Percentiles rank a stretch among this genome's conserved stretches.
Evolutionary conservation across 352 stramenopile genomes (phyloP).

Genomic region (Pythium biforme): DNA sequence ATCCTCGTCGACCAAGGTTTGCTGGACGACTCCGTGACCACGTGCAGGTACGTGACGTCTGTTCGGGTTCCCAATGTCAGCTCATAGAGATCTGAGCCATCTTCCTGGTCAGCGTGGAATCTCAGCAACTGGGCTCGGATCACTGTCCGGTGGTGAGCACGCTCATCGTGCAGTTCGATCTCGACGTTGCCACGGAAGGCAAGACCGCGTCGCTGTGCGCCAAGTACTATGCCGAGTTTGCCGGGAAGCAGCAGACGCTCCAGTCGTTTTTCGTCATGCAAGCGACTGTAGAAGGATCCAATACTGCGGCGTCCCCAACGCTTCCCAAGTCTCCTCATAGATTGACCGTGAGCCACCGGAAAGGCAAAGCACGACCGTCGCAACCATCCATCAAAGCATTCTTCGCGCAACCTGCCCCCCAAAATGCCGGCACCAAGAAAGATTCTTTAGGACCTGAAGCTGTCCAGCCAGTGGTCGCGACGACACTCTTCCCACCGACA

Average conservation of each 20-base stretch:
- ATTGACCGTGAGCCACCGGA: background rate
- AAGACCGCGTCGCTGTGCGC: conserved; percentile 56
- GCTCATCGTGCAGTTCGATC: conserved; percentile 37
- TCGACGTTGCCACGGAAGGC: background rate
- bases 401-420: background rate
- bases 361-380: background rate
- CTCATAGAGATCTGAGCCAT: no score
- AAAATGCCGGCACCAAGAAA: no score
- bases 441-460: no score
- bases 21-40: conserved; percentile 38
- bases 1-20: conserved; percentile 72
- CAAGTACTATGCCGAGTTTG: conserved; percentile 75
- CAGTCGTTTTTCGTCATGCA: conserved; percentile 36
- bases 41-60: conserved; percentile 49
- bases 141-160: conserved; percentile 73
- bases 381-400: conserved; percentile 59
- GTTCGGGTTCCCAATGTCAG: background rate
- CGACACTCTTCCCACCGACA: no score
- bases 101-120: conserved; percentile 33
- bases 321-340: background rate
- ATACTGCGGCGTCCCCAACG: background rate
- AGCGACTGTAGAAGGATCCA: background rate
- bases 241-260: conserved; percentile 71
- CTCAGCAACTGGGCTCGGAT: conserved; percentile 65
- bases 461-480: no score